phyloP scores from a whole-genome alignment of 441 rosid species.

The Macaranga tanarius region DNA sequence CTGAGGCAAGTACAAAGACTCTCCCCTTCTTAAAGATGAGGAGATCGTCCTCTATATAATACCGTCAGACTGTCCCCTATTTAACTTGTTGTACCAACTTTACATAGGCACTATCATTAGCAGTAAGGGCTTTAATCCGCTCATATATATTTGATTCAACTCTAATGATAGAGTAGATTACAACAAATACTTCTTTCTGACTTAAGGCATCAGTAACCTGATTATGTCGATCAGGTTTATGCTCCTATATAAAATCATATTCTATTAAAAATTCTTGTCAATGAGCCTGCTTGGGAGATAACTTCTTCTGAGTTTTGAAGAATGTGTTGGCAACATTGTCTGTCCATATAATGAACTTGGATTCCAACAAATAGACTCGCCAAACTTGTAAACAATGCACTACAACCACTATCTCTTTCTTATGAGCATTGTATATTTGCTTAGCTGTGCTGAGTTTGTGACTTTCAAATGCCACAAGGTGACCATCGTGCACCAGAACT shows the following conservation, averaged over 20 bases:
- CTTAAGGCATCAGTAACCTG: not conserved
- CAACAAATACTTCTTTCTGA: not conserved
- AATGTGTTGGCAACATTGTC: not conserved
- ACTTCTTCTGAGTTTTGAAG: not conserved
- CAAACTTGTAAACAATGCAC: not conserved
- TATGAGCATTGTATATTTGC: not conserved
- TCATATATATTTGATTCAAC: not conserved
- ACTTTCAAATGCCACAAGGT: not conserved
- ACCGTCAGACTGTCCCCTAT: not conserved
- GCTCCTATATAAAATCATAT: not conserved
- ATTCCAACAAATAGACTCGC: not conserved
- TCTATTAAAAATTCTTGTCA: not conserved
- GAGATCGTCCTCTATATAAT: not conserved
- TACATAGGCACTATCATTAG: not conserved
- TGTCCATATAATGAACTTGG: not conserved
- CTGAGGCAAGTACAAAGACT: not conserved
- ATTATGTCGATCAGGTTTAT: not conserved
- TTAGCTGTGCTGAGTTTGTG: not conserved
- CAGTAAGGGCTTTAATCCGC: accelerated
- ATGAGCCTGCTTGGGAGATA: not conserved
- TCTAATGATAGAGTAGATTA: not conserved
- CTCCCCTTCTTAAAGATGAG: too few relatives aligned
- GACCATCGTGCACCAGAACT: not conserved
- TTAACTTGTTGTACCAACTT: not conserved
- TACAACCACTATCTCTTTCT: not conserved